A percentile compares a stretch with the other conserved stretches of the same genome.
Evolutionary conservation across 1,139 yeast species (phyloP).

Genomic region (Taiozyma sp.): DNA sequence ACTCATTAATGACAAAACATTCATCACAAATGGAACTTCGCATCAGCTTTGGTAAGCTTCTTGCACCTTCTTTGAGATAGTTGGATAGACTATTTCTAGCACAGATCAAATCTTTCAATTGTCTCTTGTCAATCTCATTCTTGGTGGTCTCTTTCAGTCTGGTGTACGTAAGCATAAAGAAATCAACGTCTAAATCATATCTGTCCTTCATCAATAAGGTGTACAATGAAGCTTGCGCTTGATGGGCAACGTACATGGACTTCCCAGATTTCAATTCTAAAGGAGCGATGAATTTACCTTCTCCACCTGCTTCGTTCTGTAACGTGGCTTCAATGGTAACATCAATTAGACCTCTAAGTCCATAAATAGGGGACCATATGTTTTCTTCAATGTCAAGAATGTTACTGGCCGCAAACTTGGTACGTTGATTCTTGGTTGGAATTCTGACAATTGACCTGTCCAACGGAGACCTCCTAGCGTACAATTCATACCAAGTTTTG

Average conservation of each 20-base stretch:
- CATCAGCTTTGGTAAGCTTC: constrained; percentile 56
- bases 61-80: constrained; percentile 45
- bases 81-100: constrained; percentile 68
- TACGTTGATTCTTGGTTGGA: constrained; percentile 36
- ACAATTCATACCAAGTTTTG: constrained; percentile 57
- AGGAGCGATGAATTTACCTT: constrained; percentile 57
- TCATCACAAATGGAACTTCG: constrained; percentile 58
- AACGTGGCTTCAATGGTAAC: constrained; percentile 69
- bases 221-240: constrained; percentile 87
- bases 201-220: constrained; percentile 76
- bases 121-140: constrained; percentile 50
- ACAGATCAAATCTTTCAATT: constrained; percentile 58
- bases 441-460: constrained; percentile 27
- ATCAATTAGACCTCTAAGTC: constrained; percentile 89
- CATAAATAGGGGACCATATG: constrained; percentile 87
- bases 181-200: constrained; percentile 61
- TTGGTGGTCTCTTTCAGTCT: constrained; percentile 52
- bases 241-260: constrained; percentile 58
- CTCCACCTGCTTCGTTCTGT: constrained; percentile 25
- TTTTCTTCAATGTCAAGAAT: constrained; percentile 85
- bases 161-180: constrained; percentile 73
- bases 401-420: constrained; percentile 51
- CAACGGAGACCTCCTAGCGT: constrained; percentile 26
- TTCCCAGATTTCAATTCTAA: constrained; percentile 88
- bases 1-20: constrained; percentile 57